A percentile compares a stretch with the other conserved stretches of the same genome.
These are phyloP conservation scores for Bruguiera hainesii DNA, from an alignment of 441 rosid genomes.

Conservation along the genomic window DNA sequence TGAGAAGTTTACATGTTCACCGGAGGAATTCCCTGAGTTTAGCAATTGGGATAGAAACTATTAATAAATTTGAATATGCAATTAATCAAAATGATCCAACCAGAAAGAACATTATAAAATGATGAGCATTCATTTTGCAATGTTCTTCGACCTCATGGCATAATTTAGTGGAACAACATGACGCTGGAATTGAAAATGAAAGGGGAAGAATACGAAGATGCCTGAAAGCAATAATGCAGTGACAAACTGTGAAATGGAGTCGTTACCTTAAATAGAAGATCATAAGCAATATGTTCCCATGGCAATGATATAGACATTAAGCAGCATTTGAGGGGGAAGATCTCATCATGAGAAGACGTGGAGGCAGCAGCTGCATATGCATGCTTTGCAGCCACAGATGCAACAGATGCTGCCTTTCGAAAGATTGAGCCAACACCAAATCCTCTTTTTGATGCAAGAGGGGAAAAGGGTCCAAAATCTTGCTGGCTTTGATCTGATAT, in stretches of 20 bases:
- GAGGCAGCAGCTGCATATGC: slow-evolving; percentile 83
- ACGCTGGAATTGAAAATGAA: slow-evolving; percentile 1
- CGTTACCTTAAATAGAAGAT: slow-evolving; percentile 83
- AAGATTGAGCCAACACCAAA: slow-evolving; percentile 79
- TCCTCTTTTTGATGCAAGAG: slow-evolving; percentile 71
- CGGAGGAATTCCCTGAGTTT: slow-evolving; percentile 56
- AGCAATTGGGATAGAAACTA: slow-evolving; percentile 6
- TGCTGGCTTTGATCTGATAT: slow-evolving; percentile 88
- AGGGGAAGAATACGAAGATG: background rate
- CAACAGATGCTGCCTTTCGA: slow-evolving; percentile 86
- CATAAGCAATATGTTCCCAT: slow-evolving; percentile 87
- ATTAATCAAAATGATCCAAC: no score
- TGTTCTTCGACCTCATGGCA: background rate
- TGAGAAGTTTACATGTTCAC: slow-evolving; percentile 44
- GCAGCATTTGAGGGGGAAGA: slow-evolving; percentile 89
- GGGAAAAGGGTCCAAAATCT: slow-evolving; percentile 76
- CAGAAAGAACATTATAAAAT: background rate
- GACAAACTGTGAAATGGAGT: slow-evolving; percentile 8
- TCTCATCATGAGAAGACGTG: slow-evolving; percentile 60
- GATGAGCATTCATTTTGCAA: background rate
- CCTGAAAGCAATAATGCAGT: background rate
- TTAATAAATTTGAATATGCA: no score
- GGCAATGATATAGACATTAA: slow-evolving; percentile 94
- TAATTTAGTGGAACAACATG: background rate
- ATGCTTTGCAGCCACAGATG: slow-evolving; percentile 91